Base-by-base conservation (phyloP, 805 yeast species). In the Candida maltosa region DNA sequence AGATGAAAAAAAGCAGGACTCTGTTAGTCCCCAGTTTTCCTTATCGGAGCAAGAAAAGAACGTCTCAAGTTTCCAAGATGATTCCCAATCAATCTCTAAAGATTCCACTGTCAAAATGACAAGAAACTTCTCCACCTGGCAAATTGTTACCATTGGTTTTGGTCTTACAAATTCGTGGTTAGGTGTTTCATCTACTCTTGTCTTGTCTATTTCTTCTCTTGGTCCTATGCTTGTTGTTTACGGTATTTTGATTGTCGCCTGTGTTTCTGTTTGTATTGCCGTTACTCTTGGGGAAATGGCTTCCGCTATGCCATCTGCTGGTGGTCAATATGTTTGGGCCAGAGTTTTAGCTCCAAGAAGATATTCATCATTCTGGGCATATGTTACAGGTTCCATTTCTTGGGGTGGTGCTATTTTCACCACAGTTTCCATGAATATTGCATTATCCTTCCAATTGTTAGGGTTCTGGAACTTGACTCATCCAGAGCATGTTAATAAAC, bases 351-450 rank as follows among this genome's bases (percentile, higher is more conserved):
- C 70, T 12, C 70, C 70, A 2, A 48, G 55, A 32, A 61, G 56
- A 41, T 52, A 62, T 48, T 54, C 67, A 9, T 44, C 60, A 9
- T 61, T 65, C 37, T 53, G 56, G 44, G 66, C 69, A 5, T 65
- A 61, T 44, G 44, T 61, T 34, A 61, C 68, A 39, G 72, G 70
- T 4, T 51, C 64, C 3, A 52, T 65, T 37, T 62, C 66, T 1
- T 65, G 68, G 67, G 66, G 64, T n/a, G 70, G 72, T 16, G 51
- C 70, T 6, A 42, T 65, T 32, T 65, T 65, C 51, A 65, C 69
- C 17, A 46, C 56, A 38, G 68, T 69, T 5, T 62, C 69, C 17
- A 58, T 64, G 60, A 62, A 67, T 12, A 43, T 60, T 29, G 48
- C 62, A 16, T 49, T 65, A 21, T 62, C 69, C 22, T 51, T 46